These are phyloP conservation scores for Penicillium sumatraense DNA, from an alignment of 2,329 filamentous ascomycete species.

Conservation along the genomic window DNA sequence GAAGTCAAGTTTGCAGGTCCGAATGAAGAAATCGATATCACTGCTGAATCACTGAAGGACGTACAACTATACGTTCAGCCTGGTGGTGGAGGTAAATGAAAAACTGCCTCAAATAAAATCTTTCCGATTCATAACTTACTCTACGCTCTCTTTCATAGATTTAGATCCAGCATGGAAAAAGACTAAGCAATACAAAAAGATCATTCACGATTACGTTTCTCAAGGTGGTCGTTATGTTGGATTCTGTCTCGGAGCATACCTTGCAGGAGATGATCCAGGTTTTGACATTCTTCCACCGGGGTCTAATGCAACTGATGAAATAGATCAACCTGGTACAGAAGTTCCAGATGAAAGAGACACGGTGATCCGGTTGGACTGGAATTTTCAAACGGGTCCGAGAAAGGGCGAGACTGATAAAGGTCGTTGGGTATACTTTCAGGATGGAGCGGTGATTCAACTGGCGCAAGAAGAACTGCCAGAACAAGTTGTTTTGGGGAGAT, in stretches of 20 bases:
- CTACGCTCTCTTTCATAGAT: too few relatives aligned
- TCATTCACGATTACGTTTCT: conserved; percentile 4
- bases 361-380: background rate
- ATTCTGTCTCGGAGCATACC: conserved; percentile 11
- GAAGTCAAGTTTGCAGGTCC: too few relatives aligned
- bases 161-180: conserved; percentile 32
- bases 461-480: too few relatives aligned
- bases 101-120: too few relatives aligned
- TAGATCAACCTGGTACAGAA: background rate
- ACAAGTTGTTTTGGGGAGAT: background rate
- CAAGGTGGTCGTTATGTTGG: conserved; percentile 5
- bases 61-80: too few relatives aligned
- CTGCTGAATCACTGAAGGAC: too few relatives aligned
- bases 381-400: background rate
- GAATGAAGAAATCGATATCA: too few relatives aligned
- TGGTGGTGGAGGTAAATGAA: too few relatives aligned
- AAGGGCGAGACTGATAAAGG: background rate
- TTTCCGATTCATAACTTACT: too few relatives aligned
- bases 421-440: background rate
- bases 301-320: background rate
- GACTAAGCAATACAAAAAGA: conserved; percentile 3
- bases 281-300: conserved; percentile 3
- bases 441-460: background rate
- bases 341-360: background rate
- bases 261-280: background rate